These are phyloP conservation scores for Aspergillus glaucus DNA, from an alignment of 2,329 filamentous ascomycete species.

Conservation along the genomic window DNA sequence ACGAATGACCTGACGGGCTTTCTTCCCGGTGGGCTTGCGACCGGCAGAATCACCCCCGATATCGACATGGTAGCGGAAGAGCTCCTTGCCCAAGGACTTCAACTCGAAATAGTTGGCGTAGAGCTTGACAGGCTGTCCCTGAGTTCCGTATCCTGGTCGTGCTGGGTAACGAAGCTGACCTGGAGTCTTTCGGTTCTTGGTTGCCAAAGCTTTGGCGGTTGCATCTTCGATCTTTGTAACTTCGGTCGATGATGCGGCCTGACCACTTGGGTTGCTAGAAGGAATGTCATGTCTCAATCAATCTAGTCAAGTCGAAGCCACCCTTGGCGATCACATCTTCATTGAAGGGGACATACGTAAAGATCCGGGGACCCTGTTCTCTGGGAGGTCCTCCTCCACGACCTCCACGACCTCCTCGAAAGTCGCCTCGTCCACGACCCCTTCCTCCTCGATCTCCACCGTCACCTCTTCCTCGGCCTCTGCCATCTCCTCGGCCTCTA, in stretches of 20 bases:
- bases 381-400: conserved; percentile 4
- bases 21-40: conserved; percentile 30
- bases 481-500: conserved; percentile 20
- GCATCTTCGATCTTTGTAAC: conserved; percentile 24
- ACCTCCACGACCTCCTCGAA: conserved; percentile 3
- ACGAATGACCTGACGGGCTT: conserved; percentile 44
- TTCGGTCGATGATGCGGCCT: conserved; percentile 14
- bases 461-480: conserved; percentile 7
- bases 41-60: conserved; percentile 22
- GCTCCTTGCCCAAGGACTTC: conserved; percentile 27
- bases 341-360: conserved; percentile 20
- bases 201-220: conserved; percentile 18
- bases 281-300: background rate
- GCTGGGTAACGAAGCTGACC: conserved; percentile 22
- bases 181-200: conserved; percentile 9
- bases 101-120: conserved; percentile 38
- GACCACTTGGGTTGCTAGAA: conserved; percentile 15
- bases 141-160: conserved; percentile 34
- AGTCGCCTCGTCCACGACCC: conserved; percentile 8
- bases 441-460: conserved; percentile 11
- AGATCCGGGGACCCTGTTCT: conserved; percentile 20
- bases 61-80: conserved; percentile 40
- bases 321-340: background rate
- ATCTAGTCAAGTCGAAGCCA: background rate
- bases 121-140: conserved; percentile 24